These are phyloP conservation scores for Globisporangium parvum DNA, from an alignment of 352 stramenopile genomes.

Conservation along the genomic window DNA sequence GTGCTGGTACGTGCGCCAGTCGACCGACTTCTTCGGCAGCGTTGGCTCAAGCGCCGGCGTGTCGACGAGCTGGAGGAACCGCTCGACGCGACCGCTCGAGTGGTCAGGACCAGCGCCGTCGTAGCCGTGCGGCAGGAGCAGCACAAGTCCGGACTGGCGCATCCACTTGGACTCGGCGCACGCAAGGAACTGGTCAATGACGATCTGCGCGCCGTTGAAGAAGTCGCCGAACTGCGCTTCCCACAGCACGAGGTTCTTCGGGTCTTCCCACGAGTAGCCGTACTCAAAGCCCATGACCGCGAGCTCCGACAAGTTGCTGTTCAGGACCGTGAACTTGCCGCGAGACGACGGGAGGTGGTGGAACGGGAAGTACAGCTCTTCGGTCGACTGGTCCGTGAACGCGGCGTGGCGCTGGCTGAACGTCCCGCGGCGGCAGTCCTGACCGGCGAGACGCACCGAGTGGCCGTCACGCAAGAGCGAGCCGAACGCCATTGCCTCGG, in stretches of 20 bases:
- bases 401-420: constrained; percentile 86
- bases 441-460: constrained; percentile 79
- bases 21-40: constrained; percentile 22
- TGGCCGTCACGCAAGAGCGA: constrained; percentile 78
- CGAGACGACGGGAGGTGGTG: constrained; percentile 39
- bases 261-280: constrained; percentile 85
- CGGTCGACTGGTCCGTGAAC: constrained; percentile 77
- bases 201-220: constrained; percentile 84
- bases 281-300: constrained; percentile 89
- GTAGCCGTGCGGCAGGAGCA: constrained; percentile 86
- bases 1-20: constrained; percentile 58
- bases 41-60: constrained; percentile 42
- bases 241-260: constrained; percentile 81
- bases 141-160: constrained; percentile 75
- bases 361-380: constrained; percentile 77
- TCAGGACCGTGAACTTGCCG: constrained; percentile 57
- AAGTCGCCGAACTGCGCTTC: constrained; percentile 91
- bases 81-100: constrained; percentile 75
- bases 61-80: constrained; percentile 85
- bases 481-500: constrained; percentile 85
- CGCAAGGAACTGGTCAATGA: constrained; percentile 87
- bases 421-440: constrained; percentile 85
- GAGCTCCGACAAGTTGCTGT: constrained; percentile 84
- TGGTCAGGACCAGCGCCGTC: constrained; percentile 86
- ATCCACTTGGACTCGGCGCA: constrained; percentile 89